Conservation (phyloP, 2,329 filamentous ascomycete species). For the Elsinoe necatrix region DNA sequence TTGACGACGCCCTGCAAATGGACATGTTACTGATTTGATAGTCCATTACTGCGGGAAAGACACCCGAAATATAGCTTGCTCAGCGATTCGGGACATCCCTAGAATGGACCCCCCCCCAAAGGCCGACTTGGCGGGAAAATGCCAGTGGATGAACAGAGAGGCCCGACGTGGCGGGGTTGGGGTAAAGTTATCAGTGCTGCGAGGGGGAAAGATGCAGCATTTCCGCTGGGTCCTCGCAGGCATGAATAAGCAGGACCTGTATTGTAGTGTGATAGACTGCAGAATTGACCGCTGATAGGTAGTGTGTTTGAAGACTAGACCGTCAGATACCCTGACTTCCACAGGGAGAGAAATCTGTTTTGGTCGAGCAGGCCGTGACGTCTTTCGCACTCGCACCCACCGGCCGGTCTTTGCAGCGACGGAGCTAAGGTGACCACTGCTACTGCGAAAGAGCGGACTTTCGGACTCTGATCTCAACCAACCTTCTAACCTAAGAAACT, state of each 20-base stretch:
- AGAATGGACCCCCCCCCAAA: too few relatives aligned
- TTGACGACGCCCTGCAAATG: too few relatives aligned
- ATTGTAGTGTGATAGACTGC: not conserved
- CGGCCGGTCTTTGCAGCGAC: not conserved
- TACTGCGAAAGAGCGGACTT: constrained; percentile 7
- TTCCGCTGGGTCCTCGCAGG: not conserved
- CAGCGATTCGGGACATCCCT: too few relatives aligned
- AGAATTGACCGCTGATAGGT: too few relatives aligned
- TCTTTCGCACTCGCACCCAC: not conserved
- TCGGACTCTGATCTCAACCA: constrained; percentile 11
- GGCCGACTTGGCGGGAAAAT: not conserved
- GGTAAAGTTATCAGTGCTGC: not conserved
- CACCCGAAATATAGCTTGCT: too few relatives aligned
- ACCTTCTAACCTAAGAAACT: constrained; percentile 11
- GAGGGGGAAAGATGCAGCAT: not conserved
- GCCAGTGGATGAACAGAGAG: not conserved
- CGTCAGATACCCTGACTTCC: not conserved
- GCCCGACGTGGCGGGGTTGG: not conserved
- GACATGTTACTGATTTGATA: too few relatives aligned
- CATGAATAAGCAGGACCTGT: constrained; percentile 1
- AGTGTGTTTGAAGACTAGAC: not conserved
- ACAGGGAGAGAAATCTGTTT: not conserved
- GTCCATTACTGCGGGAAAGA: too few relatives aligned
- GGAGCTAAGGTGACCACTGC: constrained; percentile 11
- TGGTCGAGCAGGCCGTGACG: not conserved